These are phyloP conservation scores for Emericellopsis cladophorae DNA, from an alignment of 2,329 filamentous ascomycete species.

Conservation along the genomic window DNA sequence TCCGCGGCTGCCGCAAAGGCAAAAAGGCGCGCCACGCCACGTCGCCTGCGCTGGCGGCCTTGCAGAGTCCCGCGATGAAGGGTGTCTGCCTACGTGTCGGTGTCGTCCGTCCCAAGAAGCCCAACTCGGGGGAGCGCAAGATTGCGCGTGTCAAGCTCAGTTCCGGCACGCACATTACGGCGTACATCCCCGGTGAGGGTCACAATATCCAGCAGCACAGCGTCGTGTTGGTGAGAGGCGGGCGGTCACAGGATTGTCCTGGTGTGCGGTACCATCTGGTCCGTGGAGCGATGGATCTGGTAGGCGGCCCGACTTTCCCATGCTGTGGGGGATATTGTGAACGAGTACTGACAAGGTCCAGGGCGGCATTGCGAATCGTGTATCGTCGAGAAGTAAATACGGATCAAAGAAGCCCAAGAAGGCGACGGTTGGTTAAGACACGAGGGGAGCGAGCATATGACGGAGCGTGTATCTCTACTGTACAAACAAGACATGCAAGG, in stretches of 20 bases:
- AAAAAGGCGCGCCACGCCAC: constrained; percentile 76
- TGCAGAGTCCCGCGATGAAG: constrained; percentile 70
- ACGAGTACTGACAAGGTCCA: constrained; percentile 22
- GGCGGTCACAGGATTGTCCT: constrained; percentile 90
- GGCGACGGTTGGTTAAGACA: constrained; percentile 37
- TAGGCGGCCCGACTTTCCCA: constrained; percentile 35
- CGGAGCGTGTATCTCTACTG: not conserved
- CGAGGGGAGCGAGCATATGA: not conserved
- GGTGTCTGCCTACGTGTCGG: constrained; percentile 93
- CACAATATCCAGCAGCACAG: constrained; percentile 99
- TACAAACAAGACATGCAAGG: not conserved
- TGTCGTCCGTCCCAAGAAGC: constrained; percentile 93
- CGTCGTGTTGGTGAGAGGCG: constrained; percentile 90
- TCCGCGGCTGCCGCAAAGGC: constrained; percentile 62
- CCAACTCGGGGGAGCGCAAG: constrained; percentile 95
- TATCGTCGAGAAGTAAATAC: constrained; percentile 86
- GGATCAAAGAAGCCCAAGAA: constrained; percentile 98
- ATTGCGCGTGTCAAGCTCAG: constrained; percentile 84
- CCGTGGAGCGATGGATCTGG: constrained; percentile 83
- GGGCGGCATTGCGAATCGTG: constrained; percentile 81
- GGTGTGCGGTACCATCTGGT: constrained; percentile 95
- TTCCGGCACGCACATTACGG: constrained; percentile 75
- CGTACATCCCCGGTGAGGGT: constrained; percentile 93
- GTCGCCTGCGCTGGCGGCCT: constrained; percentile 67
- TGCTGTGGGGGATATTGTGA: not conserved